Conservation (phyloP, 2,329 filamentous ascomycete species). For the Monilinia polystroma region DNA sequence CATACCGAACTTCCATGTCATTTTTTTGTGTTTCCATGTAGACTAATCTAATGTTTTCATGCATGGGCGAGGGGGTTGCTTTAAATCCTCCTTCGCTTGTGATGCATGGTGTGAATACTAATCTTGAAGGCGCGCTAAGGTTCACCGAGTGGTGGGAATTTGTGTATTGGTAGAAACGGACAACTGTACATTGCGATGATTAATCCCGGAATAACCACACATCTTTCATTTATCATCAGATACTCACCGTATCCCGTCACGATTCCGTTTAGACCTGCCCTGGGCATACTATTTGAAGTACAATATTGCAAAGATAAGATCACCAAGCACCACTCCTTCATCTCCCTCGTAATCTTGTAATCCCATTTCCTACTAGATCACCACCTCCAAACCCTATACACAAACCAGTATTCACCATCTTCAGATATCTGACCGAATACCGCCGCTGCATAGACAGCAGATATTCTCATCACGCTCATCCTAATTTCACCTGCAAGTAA, state of each 20-base stretch:
- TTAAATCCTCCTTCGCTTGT: conserved; percentile 16
- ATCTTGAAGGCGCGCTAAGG: not conserved
- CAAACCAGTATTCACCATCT: not conserved
- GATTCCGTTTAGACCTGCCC: not conserved
- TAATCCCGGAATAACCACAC: not conserved
- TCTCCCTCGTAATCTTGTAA: not conserved
- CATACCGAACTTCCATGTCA: conserved; percentile 21
- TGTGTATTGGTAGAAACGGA: not conserved
- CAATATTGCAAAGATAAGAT: not conserved
- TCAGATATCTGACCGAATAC: conserved; percentile 13
- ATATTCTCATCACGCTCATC: not conserved
- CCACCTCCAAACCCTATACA: not conserved
- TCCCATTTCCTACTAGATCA: too few relatives aligned
- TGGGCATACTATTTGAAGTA: not conserved
- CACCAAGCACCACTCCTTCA: not conserved
- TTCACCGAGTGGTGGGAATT: conserved; percentile 11
- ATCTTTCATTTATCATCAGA: not conserved
- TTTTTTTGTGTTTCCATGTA: not conserved
- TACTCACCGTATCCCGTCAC: not conserved
- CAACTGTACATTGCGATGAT: not conserved
- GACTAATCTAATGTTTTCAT: conserved; percentile 8
- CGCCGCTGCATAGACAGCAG: conserved; percentile 2
- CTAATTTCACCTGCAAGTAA: too few relatives aligned
- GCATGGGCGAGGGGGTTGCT: not conserved
- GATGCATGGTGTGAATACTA: not conserved